These are phyloP conservation scores for Speleostelium caveatum DNA, from an alignment of 78 protist genomes.

Conservation along the genomic window DNA sequence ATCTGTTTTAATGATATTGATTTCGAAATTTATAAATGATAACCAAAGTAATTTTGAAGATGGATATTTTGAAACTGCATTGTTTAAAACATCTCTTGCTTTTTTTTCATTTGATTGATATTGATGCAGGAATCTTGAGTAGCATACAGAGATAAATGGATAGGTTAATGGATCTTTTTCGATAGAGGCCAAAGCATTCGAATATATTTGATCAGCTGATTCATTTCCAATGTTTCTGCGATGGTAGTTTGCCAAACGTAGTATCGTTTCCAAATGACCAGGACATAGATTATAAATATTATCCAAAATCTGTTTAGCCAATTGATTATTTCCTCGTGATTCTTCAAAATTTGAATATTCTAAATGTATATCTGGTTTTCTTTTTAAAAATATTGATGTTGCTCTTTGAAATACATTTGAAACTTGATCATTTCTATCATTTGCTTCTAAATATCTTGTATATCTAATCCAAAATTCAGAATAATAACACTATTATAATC, in stretches of 20 bases:
- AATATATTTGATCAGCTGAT: not conserved
- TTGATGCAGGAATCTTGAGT: not conserved
- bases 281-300: not conserved
- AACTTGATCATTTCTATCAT: not conserved
- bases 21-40: not conserved
- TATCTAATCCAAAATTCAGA: slow-evolving; percentile 29
- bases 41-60: slow-evolving; percentile 11
- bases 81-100: slow-evolving; percentile 5
- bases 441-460: slow-evolving; percentile 10
- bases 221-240: not conserved
- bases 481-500: slow-evolving; percentile 7
- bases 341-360: slow-evolving; percentile 10
- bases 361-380: slow-evolving; percentile 19
- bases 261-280: slow-evolving; percentile 2
- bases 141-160: slow-evolving; percentile 8
- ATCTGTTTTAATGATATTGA: not conserved
- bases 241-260: slow-evolving; percentile 6
- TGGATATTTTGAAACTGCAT: slow-evolving; percentile 2
- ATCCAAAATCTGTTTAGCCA: not conserved
- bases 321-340: not conserved
- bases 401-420: slow-evolving; percentile 4
- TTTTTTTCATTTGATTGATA: not conserved
- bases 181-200: not conserved
- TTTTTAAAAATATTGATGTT: slow-evolving; percentile 1
- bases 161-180: not conserved